Base-by-base conservation (phyloP, 2,329 filamentous ascomycete species). In the Epichloe elymi region DNA sequence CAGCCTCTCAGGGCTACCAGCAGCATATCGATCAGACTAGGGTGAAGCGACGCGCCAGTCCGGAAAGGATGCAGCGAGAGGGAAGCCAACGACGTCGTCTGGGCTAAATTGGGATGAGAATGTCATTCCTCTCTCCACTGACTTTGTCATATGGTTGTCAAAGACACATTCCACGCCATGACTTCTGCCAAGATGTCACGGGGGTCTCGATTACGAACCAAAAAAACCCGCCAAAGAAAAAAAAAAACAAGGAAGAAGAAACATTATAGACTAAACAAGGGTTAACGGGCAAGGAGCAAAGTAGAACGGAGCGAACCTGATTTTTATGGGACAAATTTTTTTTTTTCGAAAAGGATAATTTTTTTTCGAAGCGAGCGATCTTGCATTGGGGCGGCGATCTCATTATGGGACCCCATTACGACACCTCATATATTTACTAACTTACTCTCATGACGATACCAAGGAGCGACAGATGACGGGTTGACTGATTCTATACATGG, bases 1-100 rank as follows among this genome's bases (percentile, higher is more conserved):
- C 65, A 4, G 57, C 56, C 15, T 70, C 73, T 51, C 60, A 60
- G 11, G 56, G 57, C 46, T 53, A 53, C 40, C 64, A 67, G 48
- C 64, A 67, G 46, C 60, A 62, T 8, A 57, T 67, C 45, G 72
- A 75, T 44, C 60, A 66, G n/a, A 59, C 60, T 4, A 67, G 71
- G 5, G 65, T 68, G 2, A 82, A 82, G 61, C 68, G 78, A 54
- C 69, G 74, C 55, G 72, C 73, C 33, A 82, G 78, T 51, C 65
- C 66, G 3, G 74, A 77, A 15, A 61, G 65, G 46, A 61, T 67
- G 40, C 63, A 65, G 10, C 67, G 71, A 44, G 75, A 80, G 50
- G 62, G 69, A 46, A 74, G 62, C 54, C 68, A 74, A 19, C 64
- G 75, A 53, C 60, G 68, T 49, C 64, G 66, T 39, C 56, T 66